A percentile compares a stretch with the other conserved stretches of the same genome.
Evolutionary conservation across 2,329 filamentous ascomycete species (phyloP).

Genomic region (Colletotrichum sp.): DNA sequence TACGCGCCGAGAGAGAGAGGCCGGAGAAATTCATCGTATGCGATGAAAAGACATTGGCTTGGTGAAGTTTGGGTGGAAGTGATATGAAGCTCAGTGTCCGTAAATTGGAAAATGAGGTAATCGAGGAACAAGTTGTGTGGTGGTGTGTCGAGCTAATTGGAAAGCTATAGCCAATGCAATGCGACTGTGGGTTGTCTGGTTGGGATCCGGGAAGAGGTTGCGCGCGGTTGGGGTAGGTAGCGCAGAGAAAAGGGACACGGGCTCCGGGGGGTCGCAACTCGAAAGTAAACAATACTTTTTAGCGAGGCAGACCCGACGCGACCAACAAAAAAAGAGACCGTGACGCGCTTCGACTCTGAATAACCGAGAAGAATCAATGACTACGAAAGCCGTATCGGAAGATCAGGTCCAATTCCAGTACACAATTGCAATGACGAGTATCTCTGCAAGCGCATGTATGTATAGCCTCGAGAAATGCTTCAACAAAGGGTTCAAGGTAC

Average conservation of each 20-base stretch:
- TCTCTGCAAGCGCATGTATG: background rate
- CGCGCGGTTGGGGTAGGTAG: background rate
- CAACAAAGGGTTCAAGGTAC: conserved; percentile 3
- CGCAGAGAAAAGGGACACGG: background rate
- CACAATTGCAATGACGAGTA: background rate
- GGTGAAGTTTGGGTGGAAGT: background rate
- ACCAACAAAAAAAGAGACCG: background rate
- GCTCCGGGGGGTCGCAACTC: background rate
- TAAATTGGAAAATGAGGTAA: background rate
- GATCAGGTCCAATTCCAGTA: background rate
- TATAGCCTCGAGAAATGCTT: background rate
- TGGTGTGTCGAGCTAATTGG: background rate
- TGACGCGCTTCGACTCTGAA: background rate
- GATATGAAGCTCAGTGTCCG: background rate
- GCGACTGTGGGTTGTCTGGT: background rate
- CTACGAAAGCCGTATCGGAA: background rate
- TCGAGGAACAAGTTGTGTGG: background rate
- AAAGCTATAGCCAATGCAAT: conserved; percentile 6
- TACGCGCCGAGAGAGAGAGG: background rate
- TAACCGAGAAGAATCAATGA: background rate
- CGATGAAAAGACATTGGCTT: background rate
- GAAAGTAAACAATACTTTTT: background rate
- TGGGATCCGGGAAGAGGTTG: background rate
- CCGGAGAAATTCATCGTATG: background rate
- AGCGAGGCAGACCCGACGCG: background rate